Conservation (phyloP, 257 asterid species). For the Capsicum pubescens region DNA sequence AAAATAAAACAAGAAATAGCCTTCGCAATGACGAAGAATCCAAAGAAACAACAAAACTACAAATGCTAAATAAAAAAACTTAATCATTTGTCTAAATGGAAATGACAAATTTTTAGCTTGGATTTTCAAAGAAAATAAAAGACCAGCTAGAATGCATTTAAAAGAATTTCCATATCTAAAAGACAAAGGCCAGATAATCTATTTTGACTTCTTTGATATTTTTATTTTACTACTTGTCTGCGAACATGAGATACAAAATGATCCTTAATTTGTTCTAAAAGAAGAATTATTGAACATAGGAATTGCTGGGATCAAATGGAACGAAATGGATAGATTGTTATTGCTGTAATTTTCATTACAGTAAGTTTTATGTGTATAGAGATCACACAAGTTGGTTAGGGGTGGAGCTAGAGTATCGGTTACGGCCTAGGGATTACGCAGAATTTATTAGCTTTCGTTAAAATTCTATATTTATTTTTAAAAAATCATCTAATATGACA, state of each 20-base stretch:
- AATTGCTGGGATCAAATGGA: not conserved
- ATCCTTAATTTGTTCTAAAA: not conserved
- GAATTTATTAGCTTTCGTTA: too few relatives aligned
- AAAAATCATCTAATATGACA: too few relatives aligned
- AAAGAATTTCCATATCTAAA: not conserved
- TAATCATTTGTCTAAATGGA: constrained; percentile 30
- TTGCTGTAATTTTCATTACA: too few relatives aligned
- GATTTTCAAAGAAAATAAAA: constrained; percentile 32
- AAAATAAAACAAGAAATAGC: constrained; percentile 23
- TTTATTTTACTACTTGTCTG: constrained; percentile 5
- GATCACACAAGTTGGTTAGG: too few relatives aligned
- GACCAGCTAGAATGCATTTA: constrained; percentile 25
- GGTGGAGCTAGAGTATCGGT: too few relatives aligned
- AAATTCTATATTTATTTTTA: too few relatives aligned
- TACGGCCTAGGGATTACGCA: too few relatives aligned
- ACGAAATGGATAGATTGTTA: too few relatives aligned
- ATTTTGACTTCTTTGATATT: constrained; percentile 29
- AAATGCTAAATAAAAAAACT: constrained; percentile 27
- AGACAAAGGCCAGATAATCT: constrained; percentile 29
- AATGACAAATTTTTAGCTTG: not conserved
- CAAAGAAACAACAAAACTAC: constrained; percentile 27
- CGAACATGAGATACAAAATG: not conserved
- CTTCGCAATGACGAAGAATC: constrained; percentile 43
- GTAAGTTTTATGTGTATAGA: too few relatives aligned
- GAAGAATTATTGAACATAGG: not conserved